Evolutionary conservation across 495 filamentous ascomycete species (phyloP).

Genomic region (Haplographium delicatum): DNA sequence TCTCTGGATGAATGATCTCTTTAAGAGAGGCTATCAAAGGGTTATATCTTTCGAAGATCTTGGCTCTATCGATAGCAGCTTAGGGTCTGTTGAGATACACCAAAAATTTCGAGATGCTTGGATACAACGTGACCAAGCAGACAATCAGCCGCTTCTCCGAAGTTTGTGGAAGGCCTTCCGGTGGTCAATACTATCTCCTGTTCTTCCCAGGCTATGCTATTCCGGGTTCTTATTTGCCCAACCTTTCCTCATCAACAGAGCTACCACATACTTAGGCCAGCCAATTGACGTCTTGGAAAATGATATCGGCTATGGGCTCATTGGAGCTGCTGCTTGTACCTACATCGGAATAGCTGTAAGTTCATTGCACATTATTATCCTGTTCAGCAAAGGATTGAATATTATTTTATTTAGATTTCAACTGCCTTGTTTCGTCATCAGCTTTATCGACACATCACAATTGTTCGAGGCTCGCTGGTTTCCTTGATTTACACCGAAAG

Average conservation of each 20-base stretch:
- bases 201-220: constrained; percentile 43
- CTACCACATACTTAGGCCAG: constrained; percentile 21
- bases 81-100: not conserved
- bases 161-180: not conserved
- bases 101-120: not conserved
- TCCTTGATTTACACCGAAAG: constrained; percentile 25
- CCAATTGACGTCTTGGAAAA: not conserved
- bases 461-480: constrained; percentile 25
- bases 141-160: not conserved
- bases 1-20: not conserved
- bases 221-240: constrained; percentile 59
- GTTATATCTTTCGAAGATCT: not conserved
- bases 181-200: not conserved
- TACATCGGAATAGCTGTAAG: constrained; percentile 42
- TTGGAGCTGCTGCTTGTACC: constrained; percentile 19
- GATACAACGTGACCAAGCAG: not conserved
- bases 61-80: not conserved
- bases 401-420: no score
- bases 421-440: no score
- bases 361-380: no score
- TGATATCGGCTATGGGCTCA: constrained; percentile 35
- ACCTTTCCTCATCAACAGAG: constrained; percentile 47
- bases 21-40: not conserved
- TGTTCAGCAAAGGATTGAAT: no score
- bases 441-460: constrained; percentile 13